These are phyloP conservation scores for Castanea sativa DNA, from an alignment of 306 rosid genomes.

Conservation along the genomic window DNA sequence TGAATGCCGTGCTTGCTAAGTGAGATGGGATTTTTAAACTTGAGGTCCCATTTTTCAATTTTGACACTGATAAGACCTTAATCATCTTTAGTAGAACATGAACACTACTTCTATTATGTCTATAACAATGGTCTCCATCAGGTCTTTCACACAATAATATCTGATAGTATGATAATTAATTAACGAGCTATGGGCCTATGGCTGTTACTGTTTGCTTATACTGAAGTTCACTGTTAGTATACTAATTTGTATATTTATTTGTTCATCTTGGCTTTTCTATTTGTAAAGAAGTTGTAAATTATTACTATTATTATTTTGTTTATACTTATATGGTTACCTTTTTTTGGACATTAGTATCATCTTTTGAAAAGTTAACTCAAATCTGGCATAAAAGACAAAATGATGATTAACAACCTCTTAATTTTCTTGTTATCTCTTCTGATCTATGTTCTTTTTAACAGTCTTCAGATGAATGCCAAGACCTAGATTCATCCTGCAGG, in stretches of 20 bases:
- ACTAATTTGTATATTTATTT: not conserved
- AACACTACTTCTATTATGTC: not conserved
- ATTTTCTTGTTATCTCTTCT: constrained; percentile 14
- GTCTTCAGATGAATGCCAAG: constrained; percentile 22
- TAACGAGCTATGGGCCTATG: not conserved
- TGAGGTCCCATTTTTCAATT: not conserved
- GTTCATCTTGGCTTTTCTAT: not conserved
- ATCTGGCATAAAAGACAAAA: not conserved
- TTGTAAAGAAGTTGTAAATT: too few relatives aligned
- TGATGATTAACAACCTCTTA: not conserved
- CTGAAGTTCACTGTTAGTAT: not conserved
- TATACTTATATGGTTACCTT: not conserved
- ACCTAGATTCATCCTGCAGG: constrained; percentile 22
- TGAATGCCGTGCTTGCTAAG: not conserved
- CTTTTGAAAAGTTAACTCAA: not conserved
- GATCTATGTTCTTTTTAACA: constrained; percentile 5
- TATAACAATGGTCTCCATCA: not conserved
- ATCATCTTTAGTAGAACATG: not conserved
- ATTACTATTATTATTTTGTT: not conserved
- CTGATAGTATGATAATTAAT: not conserved
- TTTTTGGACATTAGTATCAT: not conserved
- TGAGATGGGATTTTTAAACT: not conserved
- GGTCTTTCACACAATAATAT: not conserved
- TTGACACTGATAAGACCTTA: not conserved
- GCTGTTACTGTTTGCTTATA: not conserved